These are phyloP conservation scores for Alloascoidea africana DNA, from an alignment of 805 yeast genomes.

Conservation along the genomic window DNA sequence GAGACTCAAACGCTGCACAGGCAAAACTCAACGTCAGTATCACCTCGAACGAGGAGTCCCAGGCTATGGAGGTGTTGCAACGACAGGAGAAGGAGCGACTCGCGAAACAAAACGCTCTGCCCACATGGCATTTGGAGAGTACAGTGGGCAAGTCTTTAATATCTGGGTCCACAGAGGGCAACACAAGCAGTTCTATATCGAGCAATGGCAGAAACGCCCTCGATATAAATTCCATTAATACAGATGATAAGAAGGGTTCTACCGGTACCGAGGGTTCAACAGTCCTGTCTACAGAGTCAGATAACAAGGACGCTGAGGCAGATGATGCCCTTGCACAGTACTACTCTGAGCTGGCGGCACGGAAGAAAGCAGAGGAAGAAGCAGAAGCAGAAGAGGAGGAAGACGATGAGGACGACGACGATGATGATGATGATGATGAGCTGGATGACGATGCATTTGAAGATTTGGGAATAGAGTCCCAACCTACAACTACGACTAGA, in stretches of 20 bases:
- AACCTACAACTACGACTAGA: slow-evolving; percentile 5
- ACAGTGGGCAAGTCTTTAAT: slow-evolving; percentile 64
- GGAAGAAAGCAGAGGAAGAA: slow-evolving; percentile 46
- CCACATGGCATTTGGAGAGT: slow-evolving; percentile 89
- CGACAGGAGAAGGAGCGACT: slow-evolving; percentile 53
- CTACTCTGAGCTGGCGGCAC: slow-evolving; percentile 61
- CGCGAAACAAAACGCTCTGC: slow-evolving; percentile 85
- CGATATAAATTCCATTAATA: too few species aligned
- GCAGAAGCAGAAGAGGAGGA: slow-evolving; percentile 40
- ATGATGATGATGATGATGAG: slow-evolving; percentile 19
- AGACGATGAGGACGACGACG: slow-evolving; percentile 29
- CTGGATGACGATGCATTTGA: slow-evolving; percentile 8
- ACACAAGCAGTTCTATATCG: slow-evolving; percentile 8
- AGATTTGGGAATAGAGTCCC: slow-evolving; percentile 15
- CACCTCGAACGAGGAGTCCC: slow-evolving; percentile 73
- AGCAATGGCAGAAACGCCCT: too few species aligned
- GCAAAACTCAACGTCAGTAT: slow-evolving; percentile 86
- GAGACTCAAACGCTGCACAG: slow-evolving; percentile 20
- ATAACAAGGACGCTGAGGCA: slow-evolving; percentile 45
- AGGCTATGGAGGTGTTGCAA: slow-evolving; percentile 49
- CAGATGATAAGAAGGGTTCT: slow-evolving; percentile 10
- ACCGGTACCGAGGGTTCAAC: slow-evolving; percentile 8
- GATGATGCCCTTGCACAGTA: slow-evolving; percentile 63
- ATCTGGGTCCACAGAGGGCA: slow-evolving; percentile 37
- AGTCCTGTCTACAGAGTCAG: slow-evolving; percentile 15